phyloP scores from a whole-genome alignment of 2,329 filamentous ascomycete genomes.

The Anisogramma anomala region DNA sequence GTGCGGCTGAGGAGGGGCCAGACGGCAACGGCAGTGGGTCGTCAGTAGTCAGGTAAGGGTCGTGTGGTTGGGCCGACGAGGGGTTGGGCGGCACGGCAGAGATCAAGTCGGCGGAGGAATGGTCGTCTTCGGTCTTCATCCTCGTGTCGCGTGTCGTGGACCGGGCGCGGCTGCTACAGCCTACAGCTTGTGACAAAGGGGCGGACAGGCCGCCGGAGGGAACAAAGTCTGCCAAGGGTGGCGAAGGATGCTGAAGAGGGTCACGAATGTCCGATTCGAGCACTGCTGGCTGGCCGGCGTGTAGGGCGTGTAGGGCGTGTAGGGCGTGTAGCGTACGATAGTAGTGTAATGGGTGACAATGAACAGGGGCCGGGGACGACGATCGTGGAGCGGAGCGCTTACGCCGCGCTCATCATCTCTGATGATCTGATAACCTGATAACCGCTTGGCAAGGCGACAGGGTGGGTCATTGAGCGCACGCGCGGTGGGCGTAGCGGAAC shows the following conservation, averaged over 20 bases:
- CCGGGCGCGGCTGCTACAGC: neutral
- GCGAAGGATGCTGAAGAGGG: conserved; percentile 1
- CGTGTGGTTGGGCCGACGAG: neutral
- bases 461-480: conserved; percentile 9
- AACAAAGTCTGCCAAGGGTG: neutral
- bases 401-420: conserved; percentile 12
- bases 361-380: conserved; percentile 7
- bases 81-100: conserved; percentile 10
- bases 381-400: conserved; percentile 9
- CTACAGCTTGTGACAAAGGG: neutral
- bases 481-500: neutral
- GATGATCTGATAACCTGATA: too few species aligned
- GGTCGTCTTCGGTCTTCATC: conserved; percentile 16
- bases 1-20: neutral
- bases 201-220: neutral
- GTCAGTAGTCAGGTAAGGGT: neutral
- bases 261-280: conserved; percentile 5
- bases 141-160: neutral
- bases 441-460: conserved; percentile 9
- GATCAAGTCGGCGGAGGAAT: conserved; percentile 9
- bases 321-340: too few species aligned
- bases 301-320: neutral
- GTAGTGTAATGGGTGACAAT: neutral
- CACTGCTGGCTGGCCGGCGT: neutral
- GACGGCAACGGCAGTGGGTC: neutral